Percentiles rank a stretch among this genome's conserved stretches.
phyloP scores from a whole-genome alignment of 164 flowering plant species.

The Taxillus chinensis region DNA sequence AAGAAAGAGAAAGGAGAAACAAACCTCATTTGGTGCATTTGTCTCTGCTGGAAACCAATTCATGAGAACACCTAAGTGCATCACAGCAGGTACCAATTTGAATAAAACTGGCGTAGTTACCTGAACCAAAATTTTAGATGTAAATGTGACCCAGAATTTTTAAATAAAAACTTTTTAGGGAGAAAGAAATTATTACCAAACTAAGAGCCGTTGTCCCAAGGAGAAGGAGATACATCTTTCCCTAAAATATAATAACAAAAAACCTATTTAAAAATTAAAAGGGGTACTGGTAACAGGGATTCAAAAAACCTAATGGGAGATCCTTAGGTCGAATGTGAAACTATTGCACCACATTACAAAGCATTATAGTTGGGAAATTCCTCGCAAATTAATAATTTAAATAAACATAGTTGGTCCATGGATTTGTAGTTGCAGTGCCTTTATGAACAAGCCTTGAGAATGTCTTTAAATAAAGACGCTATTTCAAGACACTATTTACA shows the following conservation, averaged over 20 bases:
- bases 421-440: too few species aligned
- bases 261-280: not conserved
- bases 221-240: slow-evolving; percentile 95
- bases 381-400: too few species aligned
- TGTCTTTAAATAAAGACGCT: too few species aligned
- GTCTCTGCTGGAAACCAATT: slow-evolving; percentile 82
- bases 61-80: slow-evolving; percentile 87
- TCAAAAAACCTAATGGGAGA: not conserved
- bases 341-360: too few species aligned
- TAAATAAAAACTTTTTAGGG: not conserved
- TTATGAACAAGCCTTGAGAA: too few species aligned
- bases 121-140: slow-evolving; percentile 23
- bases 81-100: slow-evolving; percentile 74
- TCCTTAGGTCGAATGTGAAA: too few species aligned
- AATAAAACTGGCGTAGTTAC: slow-evolving; percentile 90
- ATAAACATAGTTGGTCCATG: too few species aligned
- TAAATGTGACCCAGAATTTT: slow-evolving; percentile 1
- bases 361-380: too few species aligned
- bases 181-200: slow-evolving; percentile 44
- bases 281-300: not conserved
- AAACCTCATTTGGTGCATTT: slow-evolving; percentile 57
- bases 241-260: slow-evolving; percentile 30
- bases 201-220: slow-evolving; percentile 97
- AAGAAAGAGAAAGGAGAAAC: slow-evolving; percentile 7
- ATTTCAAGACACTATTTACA: too few species aligned